Evolutionary conservation across 805 yeast species (phyloP).

Genomic region (Candida maltosa): DNA sequence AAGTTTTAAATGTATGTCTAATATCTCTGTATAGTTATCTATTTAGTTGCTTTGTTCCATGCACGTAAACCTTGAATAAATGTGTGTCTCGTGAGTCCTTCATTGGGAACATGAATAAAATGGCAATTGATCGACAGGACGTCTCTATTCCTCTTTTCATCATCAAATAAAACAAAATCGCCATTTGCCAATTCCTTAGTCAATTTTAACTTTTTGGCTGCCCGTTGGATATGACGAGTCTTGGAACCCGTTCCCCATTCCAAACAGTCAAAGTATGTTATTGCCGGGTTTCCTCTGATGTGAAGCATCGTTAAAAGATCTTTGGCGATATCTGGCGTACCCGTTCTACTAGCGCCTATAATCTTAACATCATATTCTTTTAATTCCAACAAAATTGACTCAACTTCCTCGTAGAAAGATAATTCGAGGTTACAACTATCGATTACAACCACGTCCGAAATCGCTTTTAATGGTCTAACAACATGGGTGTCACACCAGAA

Average conservation of each 20-base stretch:
- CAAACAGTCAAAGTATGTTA: constrained; percentile 49
- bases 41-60: too few relatives aligned
- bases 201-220: constrained; percentile 46
- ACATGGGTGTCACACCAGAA: constrained; percentile 82
- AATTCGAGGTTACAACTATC: constrained; percentile 57
- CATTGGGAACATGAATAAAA: constrained; percentile 62
- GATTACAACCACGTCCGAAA: constrained; percentile 31
- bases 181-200: constrained; percentile 44
- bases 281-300: constrained; percentile 52
- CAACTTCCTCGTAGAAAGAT: constrained; percentile 66
- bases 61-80: constrained; percentile 43
- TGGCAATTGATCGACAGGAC: constrained; percentile 69
- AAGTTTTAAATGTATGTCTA: too few relatives aligned
- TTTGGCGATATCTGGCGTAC: constrained; percentile 73
- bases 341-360: constrained; percentile 76
- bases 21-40: too few relatives aligned
- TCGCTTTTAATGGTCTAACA: constrained; percentile 47
- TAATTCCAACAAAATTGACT: constrained; percentile 55
- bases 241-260: constrained; percentile 73
- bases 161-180: constrained; percentile 60
- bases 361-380: constrained; percentile 45
- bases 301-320: constrained; percentile 53
- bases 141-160: constrained; percentile 74
- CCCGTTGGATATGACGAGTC: constrained; percentile 50
- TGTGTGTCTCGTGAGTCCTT: constrained; percentile 46